A percentile compares a stretch with the other conserved stretches of the same genome.
Conservation (phyloP, 2,329 filamentous ascomycete genomes). For the Pestalotiopsis sp. region DNA sequence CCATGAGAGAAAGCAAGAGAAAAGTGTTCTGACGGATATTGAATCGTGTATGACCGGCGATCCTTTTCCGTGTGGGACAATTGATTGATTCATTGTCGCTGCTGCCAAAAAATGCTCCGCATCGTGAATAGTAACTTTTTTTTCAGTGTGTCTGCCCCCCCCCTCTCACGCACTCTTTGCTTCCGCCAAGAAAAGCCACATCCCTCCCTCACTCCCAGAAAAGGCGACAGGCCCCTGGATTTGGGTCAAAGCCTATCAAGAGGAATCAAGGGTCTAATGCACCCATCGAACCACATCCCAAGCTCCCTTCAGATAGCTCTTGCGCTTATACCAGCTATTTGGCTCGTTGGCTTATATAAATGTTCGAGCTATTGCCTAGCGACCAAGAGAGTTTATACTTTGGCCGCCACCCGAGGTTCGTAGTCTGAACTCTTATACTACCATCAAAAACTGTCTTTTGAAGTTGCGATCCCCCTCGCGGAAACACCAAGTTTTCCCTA, state of each 20-base stretch:
- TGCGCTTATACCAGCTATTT: background rate
- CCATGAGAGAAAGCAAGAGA: background rate
- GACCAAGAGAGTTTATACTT: background rate
- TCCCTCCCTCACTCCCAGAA: background rate
- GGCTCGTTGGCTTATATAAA: background rate
- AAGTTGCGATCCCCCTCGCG: no score
- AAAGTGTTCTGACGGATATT: background rate
- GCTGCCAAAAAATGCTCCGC: no score
- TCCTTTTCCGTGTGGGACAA: background rate
- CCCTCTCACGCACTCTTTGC: background rate
- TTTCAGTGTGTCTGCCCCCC: background rate
- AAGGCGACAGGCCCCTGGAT: background rate
- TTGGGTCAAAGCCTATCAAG: background rate
- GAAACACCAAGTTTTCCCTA: no score
- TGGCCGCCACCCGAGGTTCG: no score
- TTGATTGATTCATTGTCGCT: background rate
- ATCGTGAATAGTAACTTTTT: background rate
- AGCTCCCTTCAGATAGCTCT: background rate
- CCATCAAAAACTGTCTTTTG: no score
- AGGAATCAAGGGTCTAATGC: conserved; percentile 2
- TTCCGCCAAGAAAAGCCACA: background rate
- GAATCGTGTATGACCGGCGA: background rate
- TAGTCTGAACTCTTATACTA: no score
- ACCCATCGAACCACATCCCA: background rate
- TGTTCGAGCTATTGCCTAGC: background rate